These are phyloP conservation scores for Pestalotiopsis sp. DNA, from an alignment of 2,329 filamentous ascomycete genomes.

Conservation along the genomic window DNA sequence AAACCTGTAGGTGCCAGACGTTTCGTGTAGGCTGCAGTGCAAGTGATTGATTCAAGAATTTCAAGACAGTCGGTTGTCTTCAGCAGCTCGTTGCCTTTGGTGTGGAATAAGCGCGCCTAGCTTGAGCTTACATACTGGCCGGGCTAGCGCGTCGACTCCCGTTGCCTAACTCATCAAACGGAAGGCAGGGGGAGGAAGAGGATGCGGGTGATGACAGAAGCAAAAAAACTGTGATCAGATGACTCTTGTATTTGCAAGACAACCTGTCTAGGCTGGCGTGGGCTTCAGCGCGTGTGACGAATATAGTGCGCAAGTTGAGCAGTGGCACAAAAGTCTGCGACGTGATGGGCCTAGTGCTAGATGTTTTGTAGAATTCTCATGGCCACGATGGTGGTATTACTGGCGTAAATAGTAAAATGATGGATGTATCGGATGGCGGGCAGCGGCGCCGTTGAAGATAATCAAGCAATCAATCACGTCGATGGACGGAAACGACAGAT, in stretches of 20 bases:
- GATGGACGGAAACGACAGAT: neutral
- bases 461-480: neutral
- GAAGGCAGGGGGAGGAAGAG: neutral
- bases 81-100: neutral
- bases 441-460: neutral
- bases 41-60: neutral
- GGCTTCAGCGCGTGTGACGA: neutral
- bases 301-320: neutral
- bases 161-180: neutral
- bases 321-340: neutral
- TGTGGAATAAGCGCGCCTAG: neutral
- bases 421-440: neutral
- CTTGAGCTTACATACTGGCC: slow-evolving; percentile 5
- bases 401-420: neutral
- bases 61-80: neutral
- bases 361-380: neutral
- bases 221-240: slow-evolving; percentile 4
- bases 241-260: neutral
- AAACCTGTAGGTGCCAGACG: neutral
- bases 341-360: neutral
- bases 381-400: neutral
- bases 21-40: neutral
- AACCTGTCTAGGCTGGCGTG: neutral
- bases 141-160: slow-evolving; percentile 2
- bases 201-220: slow-evolving; percentile 7